Evolutionary conservation across 83 land plant genomes (phyloP).

Genomic region (Thuja plicata): DNA sequence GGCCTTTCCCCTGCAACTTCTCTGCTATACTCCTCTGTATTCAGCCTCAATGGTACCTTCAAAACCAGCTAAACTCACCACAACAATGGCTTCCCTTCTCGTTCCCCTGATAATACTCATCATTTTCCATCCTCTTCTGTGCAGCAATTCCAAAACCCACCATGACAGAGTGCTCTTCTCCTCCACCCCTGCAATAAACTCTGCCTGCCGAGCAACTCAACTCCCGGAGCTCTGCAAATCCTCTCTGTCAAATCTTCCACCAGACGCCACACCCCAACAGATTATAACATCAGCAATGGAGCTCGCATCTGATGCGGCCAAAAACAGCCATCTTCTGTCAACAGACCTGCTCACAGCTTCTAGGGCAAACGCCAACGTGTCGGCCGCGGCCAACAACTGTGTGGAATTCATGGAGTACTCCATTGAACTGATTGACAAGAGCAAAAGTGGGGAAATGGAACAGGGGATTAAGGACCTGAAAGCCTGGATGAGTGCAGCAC

Average conservation of each 20-base stretch:
- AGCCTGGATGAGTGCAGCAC: slow-evolving; percentile 27
- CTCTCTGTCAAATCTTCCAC: background rate
- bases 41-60: background rate
- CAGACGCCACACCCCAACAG: slow-evolving; percentile 2
- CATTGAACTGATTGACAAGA: background rate
- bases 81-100: background rate
- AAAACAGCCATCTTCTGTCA: background rate
- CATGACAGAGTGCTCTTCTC: background rate
- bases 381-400: slow-evolving; percentile 7
- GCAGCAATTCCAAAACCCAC: background rate
- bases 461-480: slow-evolving; percentile 9
- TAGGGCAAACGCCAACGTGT: background rate
- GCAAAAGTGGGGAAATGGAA: background rate
- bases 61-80: background rate
- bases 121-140: too few relatives aligned
- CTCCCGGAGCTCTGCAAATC: slow-evolving; percentile 14
- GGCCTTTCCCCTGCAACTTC: too few relatives aligned
- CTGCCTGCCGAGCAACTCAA: slow-evolving; percentile 13
- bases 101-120: background rate
- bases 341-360: background rate
- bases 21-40: background rate
- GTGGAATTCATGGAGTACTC: slow-evolving; percentile 11
- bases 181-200: background rate
- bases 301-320: background rate
- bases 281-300: slow-evolving; percentile 14